Evolutionary conservation across 345 rosid species (phyloP), one percentile per base, ranked within the genome.

Genomic region (Sonneratia alba): DNA sequence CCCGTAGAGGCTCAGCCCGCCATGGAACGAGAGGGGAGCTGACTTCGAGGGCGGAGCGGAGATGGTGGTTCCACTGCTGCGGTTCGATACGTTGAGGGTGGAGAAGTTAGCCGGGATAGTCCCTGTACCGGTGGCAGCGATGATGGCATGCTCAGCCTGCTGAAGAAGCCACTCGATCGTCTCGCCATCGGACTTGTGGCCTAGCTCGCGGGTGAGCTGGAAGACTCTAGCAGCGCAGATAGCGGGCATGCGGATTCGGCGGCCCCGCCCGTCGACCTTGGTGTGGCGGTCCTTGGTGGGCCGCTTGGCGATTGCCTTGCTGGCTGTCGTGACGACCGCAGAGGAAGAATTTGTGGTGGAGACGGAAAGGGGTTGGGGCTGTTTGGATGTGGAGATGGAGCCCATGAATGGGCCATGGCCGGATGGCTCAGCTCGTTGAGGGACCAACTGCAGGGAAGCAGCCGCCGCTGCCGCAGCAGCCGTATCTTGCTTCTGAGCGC

Each of bases 91-190:
- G 74, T 86, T 91, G 3, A 91, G 85, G 0, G 92, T 83, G 0
- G 97, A 87, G 85, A 89, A 91, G 74, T 91, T 91, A 22, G 97
- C 97, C n/a, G 97, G 97, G 55, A 91, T 87, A 1, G 97, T 91
- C 10, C 97, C 97, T 13, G 97, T 89, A 0, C 97, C 94, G 0
- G 97, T 91, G 59, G 92, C 78, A 0, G 88, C 87, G 69, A 91
- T 87, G 40, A 91, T 89, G 64, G 92, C 84, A 0, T 89, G 92
- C 80, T 89, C 97, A 0, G 97, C 97, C 72, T 91, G 94, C 71
- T 87, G 92, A 14, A 91, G 82, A 0, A 91, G 85, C 97, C 97
- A 90, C 78, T 90, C 93, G 37, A 90, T 87, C 24, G 96, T 90
- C 74, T 90, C 96, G 0, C 96, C 96, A 34, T 91, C 93, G 38